A percentile compares a stretch with the other conserved stretches of the same genome.
Evolutionary conservation across 2,329 filamentous ascomycete species (phyloP).

Genomic region (Triangularia setosa): DNA sequence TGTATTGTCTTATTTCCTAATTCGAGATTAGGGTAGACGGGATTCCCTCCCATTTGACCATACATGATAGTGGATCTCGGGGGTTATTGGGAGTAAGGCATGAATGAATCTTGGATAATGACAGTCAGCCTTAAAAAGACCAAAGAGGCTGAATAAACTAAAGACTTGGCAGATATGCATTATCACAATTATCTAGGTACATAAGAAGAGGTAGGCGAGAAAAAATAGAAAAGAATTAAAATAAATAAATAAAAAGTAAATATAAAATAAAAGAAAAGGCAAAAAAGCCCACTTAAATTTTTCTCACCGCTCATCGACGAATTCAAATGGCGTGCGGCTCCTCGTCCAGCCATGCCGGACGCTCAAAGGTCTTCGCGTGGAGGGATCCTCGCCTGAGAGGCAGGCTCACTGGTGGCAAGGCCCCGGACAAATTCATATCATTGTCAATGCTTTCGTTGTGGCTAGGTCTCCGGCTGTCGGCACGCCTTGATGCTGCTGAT

Average conservation of each 20-base stretch:
- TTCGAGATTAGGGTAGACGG: not conserved
- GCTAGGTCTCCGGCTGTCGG: not conserved
- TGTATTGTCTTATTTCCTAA: not conserved
- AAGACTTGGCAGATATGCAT: not conserved
- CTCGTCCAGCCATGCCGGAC: slow-evolving; percentile 9
- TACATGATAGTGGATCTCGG: not conserved
- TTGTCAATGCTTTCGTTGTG: not conserved
- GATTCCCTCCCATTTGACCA: not conserved
- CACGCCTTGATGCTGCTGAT: not conserved
- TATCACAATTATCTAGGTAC: not conserved
- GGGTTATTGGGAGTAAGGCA: not conserved
- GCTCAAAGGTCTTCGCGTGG: not conserved
- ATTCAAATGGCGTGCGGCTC: slow-evolving; percentile 9
- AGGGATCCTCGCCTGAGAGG: slow-evolving; percentile 8
- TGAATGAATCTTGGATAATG: not conserved
- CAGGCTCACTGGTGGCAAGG: not conserved
- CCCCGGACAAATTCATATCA: not conserved
- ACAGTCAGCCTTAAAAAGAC: not conserved
- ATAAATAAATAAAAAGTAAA: too few species aligned
- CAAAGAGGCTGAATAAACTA: not conserved
- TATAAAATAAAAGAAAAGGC: too few species aligned
- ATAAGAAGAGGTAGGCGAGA: too few species aligned
- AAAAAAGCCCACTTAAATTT: too few species aligned
- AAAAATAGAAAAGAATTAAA: too few species aligned
- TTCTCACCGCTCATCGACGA: not conserved